Evolutionary conservation across 768 basidiomycete genomes (phyloP).

Genomic region (Dioszegia hungarica): DNA sequence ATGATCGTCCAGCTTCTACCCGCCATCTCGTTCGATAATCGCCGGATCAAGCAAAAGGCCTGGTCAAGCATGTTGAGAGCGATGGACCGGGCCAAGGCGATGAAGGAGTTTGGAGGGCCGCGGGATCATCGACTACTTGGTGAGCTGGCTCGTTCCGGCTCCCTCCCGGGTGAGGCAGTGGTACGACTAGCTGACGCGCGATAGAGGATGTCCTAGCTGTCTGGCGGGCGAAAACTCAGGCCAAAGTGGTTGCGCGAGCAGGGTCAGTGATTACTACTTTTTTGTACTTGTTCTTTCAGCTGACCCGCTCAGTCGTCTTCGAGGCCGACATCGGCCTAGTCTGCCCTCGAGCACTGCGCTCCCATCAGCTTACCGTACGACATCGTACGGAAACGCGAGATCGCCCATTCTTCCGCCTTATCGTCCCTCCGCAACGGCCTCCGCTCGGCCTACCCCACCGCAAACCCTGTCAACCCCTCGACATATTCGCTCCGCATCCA

Average conservation of each 20-base stretch:
- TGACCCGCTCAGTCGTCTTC: neutral
- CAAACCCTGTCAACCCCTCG: neutral
- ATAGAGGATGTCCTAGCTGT: conserved; percentile 15
- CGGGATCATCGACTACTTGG: conserved; percentile 12
- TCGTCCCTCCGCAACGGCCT: neutral
- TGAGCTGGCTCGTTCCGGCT: neutral
- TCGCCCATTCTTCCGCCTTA: neutral
- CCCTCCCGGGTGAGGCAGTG: too few relatives aligned
- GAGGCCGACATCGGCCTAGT: neutral
- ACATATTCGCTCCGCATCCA: neutral
- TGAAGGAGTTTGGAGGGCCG: conserved; percentile 3
- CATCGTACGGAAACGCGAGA: too few relatives aligned
- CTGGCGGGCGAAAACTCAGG: conserved; percentile 1
- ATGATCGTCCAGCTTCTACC: conserved; percentile 10
- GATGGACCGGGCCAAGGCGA: conserved; percentile 1
- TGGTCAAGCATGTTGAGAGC: conserved; percentile 9
- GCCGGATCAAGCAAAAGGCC: conserved; percentile 14
- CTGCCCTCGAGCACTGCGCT: too few relatives aligned
- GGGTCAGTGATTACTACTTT: neutral
- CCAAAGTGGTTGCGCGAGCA: neutral
- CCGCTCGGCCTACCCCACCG: neutral
- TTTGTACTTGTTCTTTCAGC: neutral
- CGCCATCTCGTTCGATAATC: conserved; percentile 15
- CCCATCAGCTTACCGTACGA: too few relatives aligned
- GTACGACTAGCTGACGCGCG: too few relatives aligned